Conservation (phyloP, 495 filamentous ascomycete genomes). For the Penicillium arizonense region DNA sequence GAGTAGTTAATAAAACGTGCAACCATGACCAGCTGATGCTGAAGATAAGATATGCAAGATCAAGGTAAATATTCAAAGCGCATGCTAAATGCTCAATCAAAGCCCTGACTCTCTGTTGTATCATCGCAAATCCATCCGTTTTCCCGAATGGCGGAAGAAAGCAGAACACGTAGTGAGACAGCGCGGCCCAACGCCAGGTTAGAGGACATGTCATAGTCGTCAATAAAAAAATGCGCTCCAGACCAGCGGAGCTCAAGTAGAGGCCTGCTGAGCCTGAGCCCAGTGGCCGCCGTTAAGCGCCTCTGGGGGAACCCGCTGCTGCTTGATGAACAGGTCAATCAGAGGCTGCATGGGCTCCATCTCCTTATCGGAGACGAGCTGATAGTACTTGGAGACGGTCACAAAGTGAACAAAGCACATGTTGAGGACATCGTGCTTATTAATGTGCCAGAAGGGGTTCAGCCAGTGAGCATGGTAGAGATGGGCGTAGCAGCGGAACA, state of each 20-base stretch:
- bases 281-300: slow-evolving; percentile 49
- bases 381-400: slow-evolving; percentile 80
- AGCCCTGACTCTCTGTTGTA: slow-evolving; percentile 25
- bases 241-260: slow-evolving; percentile 32
- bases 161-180: slow-evolving; percentile 21
- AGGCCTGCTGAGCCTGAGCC: slow-evolving; percentile 45
- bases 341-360: slow-evolving; percentile 91
- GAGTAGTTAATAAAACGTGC: slow-evolving; percentile 12
- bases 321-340: slow-evolving; percentile 84
- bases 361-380: slow-evolving; percentile 78
- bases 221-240: slow-evolving; percentile 14
- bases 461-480: slow-evolving; percentile 82
- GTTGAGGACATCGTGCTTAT: slow-evolving; percentile 83
- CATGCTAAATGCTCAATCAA: slow-evolving; percentile 48
- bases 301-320: slow-evolving; percentile 77
- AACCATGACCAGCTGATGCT: slow-evolving; percentile 14
- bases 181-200: slow-evolving; percentile 39
- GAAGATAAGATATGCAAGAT: slow-evolving; percentile 26
- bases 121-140: slow-evolving; percentile 23
- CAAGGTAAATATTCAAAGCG: slow-evolving; percentile 37
- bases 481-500: slow-evolving; percentile 95
- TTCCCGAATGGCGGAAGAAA: slow-evolving; percentile 19
- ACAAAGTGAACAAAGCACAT: slow-evolving; percentile 94
- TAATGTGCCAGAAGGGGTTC: slow-evolving; percentile 81
- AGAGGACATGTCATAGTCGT: slow-evolving; percentile 34